These are phyloP conservation scores for Gynostemma pentaphyllum DNA, from an alignment of 306 rosid species.

Conservation along the genomic window DNA sequence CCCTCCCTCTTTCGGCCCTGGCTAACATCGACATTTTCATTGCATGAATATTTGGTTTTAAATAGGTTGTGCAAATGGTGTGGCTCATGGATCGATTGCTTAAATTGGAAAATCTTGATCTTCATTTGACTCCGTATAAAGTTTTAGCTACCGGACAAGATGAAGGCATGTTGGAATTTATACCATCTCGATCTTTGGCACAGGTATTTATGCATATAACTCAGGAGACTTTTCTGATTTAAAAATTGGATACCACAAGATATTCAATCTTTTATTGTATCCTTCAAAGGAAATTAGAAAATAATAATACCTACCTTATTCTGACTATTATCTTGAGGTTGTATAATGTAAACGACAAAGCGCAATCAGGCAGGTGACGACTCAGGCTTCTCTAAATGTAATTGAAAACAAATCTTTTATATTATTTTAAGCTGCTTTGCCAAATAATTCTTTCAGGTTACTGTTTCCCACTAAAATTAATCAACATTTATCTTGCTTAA, in stretches of 20 bases:
- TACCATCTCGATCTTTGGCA: conserved; percentile 88
- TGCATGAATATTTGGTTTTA: conserved; percentile 17
- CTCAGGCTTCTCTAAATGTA: not conserved
- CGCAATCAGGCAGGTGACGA: not conserved
- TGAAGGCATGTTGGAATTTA: conserved; percentile 95
- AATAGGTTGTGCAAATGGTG: conserved; percentile 96
- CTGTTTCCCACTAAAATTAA: not conserved
- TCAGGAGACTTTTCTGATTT: not conserved
- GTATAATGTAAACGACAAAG: not conserved
- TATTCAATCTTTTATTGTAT: not conserved
- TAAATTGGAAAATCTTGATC: conserved; percentile 85
- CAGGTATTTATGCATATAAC: conserved; percentile 32
- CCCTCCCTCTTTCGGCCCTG: conserved; percentile 11
- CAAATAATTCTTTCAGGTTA: not conserved
- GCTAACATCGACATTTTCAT: conserved; percentile 9
- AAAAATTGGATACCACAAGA: not conserved
- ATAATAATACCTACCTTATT: not conserved
- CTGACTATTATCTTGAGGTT: not conserved
- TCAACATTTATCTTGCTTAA: conserved; percentile 1
- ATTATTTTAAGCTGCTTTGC: not conserved
- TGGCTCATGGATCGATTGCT: conserved; percentile 94
- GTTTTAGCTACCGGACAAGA: conserved; percentile 98
- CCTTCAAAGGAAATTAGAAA: not conserved
- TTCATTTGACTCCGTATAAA: conserved; percentile 81
- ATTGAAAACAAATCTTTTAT: not conserved